Evolutionary conservation across 2,329 filamentous ascomycete species (phyloP).

Genomic region (Ophiocordyceps camponoti-saundersi): DNA sequence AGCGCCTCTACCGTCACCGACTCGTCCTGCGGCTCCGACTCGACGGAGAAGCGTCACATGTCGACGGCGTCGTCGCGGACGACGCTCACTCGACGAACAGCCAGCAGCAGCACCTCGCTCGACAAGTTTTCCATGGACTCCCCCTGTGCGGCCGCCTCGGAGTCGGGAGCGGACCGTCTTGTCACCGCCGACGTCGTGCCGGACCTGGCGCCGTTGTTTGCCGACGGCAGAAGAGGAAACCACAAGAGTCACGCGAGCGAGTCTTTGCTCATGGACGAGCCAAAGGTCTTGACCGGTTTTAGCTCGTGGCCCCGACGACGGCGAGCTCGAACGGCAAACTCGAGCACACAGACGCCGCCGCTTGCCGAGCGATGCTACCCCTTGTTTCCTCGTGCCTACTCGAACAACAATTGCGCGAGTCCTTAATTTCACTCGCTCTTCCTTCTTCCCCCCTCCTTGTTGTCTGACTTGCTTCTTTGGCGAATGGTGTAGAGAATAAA

Average conservation of each 20-base stretch:
- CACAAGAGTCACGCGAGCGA: conserved; percentile 22
- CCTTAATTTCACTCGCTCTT: not conserved
- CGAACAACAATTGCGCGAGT: conserved; percentile 10
- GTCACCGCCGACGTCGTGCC: conserved; percentile 14
- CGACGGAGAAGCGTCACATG: conserved; percentile 31
- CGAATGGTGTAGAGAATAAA: not conserved
- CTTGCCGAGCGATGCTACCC: conserved; percentile 27
- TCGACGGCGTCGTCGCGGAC: conserved; percentile 37
- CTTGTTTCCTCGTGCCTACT: conserved; percentile 22
- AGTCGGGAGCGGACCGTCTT: conserved; percentile 2
- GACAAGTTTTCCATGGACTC: conserved; percentile 11
- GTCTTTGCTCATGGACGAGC: conserved; percentile 15
- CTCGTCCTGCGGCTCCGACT: conserved; percentile 28
- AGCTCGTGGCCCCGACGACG: conserved; percentile 14
- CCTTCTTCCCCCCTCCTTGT: not conserved
- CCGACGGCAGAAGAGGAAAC: conserved; percentile 7
- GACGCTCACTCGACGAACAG: conserved; percentile 31
- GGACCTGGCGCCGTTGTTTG: conserved; percentile 13
- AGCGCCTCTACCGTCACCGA: conserved; percentile 37
- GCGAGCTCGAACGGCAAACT: conserved; percentile 28
- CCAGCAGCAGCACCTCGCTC: conserved; percentile 30
- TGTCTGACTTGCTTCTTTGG: not conserved
- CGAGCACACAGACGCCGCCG: conserved; percentile 21
- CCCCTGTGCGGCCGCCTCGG: conserved; percentile 5
- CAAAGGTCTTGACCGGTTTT: conserved; percentile 12